Conservation (phyloP, 352 stramenopile species). For the Phytophthora colocasiae region DNA sequence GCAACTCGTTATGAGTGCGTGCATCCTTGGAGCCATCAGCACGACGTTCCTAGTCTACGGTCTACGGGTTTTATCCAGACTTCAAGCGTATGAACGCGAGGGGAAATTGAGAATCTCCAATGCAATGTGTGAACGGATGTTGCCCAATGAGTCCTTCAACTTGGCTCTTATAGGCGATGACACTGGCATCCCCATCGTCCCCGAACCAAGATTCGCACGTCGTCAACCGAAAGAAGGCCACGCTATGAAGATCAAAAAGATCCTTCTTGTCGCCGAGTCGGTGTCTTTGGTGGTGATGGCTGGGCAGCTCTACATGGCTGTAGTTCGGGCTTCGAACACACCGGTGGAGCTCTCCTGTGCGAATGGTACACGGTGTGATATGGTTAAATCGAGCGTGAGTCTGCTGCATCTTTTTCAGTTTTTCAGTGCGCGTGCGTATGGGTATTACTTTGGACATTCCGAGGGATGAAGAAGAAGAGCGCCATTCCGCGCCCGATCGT, state of each 20-base stretch:
- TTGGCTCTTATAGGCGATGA: conserved; percentile 32
- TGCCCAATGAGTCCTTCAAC: conserved; percentile 53
- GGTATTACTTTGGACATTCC: conserved; percentile 44
- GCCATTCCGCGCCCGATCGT: conserved; percentile 23
- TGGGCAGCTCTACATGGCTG: conserved; percentile 45
- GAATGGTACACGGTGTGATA: conserved; percentile 56
- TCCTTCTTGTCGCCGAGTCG: conserved; percentile 55
- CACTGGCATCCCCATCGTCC: conserved; percentile 21
- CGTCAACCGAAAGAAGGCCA: conserved; percentile 37
- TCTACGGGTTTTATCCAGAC: conserved; percentile 32
- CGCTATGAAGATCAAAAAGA: conserved; percentile 52
- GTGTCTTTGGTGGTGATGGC: conserved; percentile 47
- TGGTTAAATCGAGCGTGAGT: conserved; percentile 39
- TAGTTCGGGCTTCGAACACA: conserved; percentile 21
- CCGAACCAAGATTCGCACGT: conserved; percentile 15
- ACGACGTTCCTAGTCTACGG: conserved; percentile 44
- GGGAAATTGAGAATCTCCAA: conserved; percentile 32
- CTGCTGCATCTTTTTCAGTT: conserved; percentile 47
- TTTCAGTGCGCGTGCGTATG: conserved; percentile 44
- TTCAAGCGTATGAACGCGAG: conserved; percentile 36
- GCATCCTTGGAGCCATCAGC: conserved; percentile 41
- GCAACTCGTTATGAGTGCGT: conserved; percentile 34
- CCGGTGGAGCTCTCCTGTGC: conserved; percentile 57
- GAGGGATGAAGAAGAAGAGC: conserved; percentile 31
- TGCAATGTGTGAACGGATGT: conserved; percentile 43